phyloP scores from a whole-genome alignment of 345 rosid genomes.

The Gossypium rotundifolium region DNA sequence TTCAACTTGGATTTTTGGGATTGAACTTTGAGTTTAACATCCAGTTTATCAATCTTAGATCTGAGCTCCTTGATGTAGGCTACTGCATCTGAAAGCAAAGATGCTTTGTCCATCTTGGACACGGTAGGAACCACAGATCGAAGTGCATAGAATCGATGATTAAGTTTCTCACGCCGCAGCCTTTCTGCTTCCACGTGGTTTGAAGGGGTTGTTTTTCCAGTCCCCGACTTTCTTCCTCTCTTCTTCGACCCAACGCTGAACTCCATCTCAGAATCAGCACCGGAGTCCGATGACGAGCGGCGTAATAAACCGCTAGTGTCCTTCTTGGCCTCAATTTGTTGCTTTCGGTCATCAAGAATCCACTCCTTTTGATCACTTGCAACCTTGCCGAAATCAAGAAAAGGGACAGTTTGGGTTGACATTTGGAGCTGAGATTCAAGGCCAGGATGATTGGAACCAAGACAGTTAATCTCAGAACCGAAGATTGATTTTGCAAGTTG shows the following conservation, averaged over 20 bases:
- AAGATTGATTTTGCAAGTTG: constrained; percentile 35
- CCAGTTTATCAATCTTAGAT: constrained; percentile 41
- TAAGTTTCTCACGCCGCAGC: constrained; percentile 73
- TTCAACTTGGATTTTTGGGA: constrained; percentile 8
- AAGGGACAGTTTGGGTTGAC: constrained; percentile 5
- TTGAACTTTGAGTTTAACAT: constrained; percentile 21
- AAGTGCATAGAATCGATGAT: constrained; percentile 65
- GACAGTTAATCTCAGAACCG: constrained; percentile 12
- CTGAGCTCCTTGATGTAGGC: constrained; percentile 66
- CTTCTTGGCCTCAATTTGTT: constrained; percentile 8
- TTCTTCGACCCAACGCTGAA: constrained; percentile 11
- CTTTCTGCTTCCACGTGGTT: constrained; percentile 82
- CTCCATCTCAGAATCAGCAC: constrained; percentile 23
- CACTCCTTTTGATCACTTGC: constrained; percentile 16
- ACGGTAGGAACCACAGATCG: constrained; percentile 86
- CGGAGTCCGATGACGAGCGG: constrained; percentile 36
- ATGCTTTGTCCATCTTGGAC: constrained; percentile 89
- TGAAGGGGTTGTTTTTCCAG: constrained; percentile 31
- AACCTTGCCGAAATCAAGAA: constrained; percentile 19
- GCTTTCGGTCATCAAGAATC: constrained; percentile 10
- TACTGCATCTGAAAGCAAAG: constrained; percentile 64
- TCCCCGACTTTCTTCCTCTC: constrained; percentile 33
- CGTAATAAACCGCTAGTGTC: constrained; percentile 16
- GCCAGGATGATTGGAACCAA: constrained; percentile 8
- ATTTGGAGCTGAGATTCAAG: constrained; percentile 7